A percentile compares a stretch with the other conserved stretches of the same genome.
These are phyloP conservation scores for Aspergillus versicolor DNA, from an alignment of 2,329 filamentous ascomycete species.

Conservation along the genomic window DNA sequence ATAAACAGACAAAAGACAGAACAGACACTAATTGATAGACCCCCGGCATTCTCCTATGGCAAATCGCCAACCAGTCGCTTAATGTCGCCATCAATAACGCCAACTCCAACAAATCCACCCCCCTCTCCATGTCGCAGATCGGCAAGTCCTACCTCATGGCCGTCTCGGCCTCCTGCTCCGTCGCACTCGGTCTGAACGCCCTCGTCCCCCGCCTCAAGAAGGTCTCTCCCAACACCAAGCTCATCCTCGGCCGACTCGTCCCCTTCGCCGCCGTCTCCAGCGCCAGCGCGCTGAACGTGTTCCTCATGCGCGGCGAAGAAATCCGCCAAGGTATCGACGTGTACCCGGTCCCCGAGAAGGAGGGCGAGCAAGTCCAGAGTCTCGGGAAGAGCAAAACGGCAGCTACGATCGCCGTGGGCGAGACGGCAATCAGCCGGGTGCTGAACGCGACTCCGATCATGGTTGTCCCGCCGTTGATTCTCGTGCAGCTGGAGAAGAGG, in stretches of 20 bases:
- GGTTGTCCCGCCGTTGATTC: constrained; percentile 84
- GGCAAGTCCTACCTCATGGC: constrained; percentile 88
- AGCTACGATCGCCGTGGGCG: constrained; percentile 82
- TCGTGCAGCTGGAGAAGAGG: constrained; percentile 80
- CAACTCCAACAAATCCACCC: constrained; percentile 96
- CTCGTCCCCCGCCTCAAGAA: constrained; percentile 80
- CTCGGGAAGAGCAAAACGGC: constrained; percentile 87
- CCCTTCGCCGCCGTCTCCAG: constrained; percentile 94
- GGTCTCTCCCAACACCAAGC: constrained; percentile 71
- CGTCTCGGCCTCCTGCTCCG: constrained; percentile 88
- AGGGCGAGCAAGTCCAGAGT: constrained; percentile 65
- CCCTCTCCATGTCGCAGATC: constrained; percentile 76
- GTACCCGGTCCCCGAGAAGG: constrained; percentile 72
- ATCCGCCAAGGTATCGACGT: constrained; percentile 91
- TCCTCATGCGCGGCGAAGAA: constrained; percentile 96
- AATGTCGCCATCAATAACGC: constrained; percentile 98
- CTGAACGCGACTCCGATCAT: constrained; percentile 96
- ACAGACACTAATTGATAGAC: constrained; percentile 51
- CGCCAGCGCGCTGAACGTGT: constrained; percentile 89
- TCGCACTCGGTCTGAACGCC: constrained; percentile 87
- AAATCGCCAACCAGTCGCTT: constrained; percentile 93
- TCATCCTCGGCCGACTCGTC: constrained; percentile 80
- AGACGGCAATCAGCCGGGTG: constrained; percentile 88
- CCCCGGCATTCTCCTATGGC: constrained; percentile 85
- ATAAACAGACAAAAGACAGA: not conserved